Evolutionary conservation across 2,329 filamentous ascomycete genomes (phyloP), one percentile per base, ranked within the genome.

Genomic region (Coniochaeta pulveracea): DNA sequence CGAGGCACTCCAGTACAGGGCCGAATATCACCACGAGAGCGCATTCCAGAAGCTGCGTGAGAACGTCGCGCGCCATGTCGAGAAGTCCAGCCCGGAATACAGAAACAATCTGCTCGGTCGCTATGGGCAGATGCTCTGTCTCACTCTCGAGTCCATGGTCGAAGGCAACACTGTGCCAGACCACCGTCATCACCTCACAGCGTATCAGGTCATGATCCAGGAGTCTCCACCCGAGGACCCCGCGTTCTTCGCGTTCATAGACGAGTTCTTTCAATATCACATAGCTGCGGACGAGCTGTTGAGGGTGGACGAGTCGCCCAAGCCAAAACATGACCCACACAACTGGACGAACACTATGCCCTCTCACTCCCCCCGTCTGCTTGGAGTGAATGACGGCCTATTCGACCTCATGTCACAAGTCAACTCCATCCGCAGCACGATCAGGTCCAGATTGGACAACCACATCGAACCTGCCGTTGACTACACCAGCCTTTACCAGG

Each of bases 261-360:
- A 79, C 40, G 78, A 83, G 51, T 89, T 93, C 57, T 89, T 93
- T 54, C 80, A 86, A 50, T 93, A 91, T 47, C 84, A 91, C 52
- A 72, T 78, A 25, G 72, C 66, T 38, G 72, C 72, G n/a, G 73
- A 79, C 44, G 72, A 78, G 40, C 55, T 79, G 2, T 60, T 79
- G 33, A 65, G 61, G 47, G 62, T 64, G 35, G 61, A 62, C 11
- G 58, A 55, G 40, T 52, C 49, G 14, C 47, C 46, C 26, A 54
- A 48, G 16, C 48, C 47, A 10, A 57, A 55, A 6, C 47, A 65
- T 7, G 56, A 57, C n/a, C 54, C 55, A 1, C 59, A 64, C 33
- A 55, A 61, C 26, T 67, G 64, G 61, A 50, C 55, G 21, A 55
- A 62, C 3, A 41, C 55, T 24, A 43, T 55, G 2, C 48, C 57